Conservation (phyloP, 2,329 filamentous ascomycete species). For the Colletotrichum chrysophilum region DNA sequence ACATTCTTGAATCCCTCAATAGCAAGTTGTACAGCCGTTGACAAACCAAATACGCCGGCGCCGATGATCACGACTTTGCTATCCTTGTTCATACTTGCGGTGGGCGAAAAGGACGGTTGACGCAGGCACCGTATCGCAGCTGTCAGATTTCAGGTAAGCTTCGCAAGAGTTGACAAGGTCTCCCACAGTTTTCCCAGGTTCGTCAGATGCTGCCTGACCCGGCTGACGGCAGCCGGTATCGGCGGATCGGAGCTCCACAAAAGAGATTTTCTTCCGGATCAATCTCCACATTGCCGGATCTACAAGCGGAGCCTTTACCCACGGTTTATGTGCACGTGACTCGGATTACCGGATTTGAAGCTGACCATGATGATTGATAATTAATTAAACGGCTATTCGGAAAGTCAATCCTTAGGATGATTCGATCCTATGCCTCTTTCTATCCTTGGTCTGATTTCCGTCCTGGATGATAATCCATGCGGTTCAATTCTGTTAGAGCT, state of each 20-base stretch:
- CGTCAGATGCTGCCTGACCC: background rate
- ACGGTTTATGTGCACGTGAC: background rate
- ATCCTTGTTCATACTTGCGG: background rate
- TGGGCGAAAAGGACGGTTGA: background rate
- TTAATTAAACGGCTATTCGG: background rate
- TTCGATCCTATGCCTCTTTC: background rate
- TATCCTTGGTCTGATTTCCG: background rate
- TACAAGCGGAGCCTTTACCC: background rate
- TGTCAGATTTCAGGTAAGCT: background rate
- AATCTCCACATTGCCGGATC: background rate
- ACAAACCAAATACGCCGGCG: slow-evolving; percentile 33
- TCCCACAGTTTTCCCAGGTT: background rate
- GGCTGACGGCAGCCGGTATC: background rate
- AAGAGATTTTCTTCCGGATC: background rate
- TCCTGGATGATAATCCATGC: background rate
- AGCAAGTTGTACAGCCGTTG: slow-evolving; percentile 29
- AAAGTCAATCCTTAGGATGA: background rate
- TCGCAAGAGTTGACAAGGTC: background rate
- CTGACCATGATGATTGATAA: background rate
- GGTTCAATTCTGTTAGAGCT: background rate
- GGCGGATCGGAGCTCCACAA: background rate
- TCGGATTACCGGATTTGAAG: background rate
- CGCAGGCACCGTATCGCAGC: background rate
- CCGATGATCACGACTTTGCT: slow-evolving; percentile 29
- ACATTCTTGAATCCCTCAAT: slow-evolving; percentile 32